Evolutionary conservation across 2,329 filamentous ascomycete genomes (phyloP).

Genomic region (Aspergillus caelatus): DNA sequence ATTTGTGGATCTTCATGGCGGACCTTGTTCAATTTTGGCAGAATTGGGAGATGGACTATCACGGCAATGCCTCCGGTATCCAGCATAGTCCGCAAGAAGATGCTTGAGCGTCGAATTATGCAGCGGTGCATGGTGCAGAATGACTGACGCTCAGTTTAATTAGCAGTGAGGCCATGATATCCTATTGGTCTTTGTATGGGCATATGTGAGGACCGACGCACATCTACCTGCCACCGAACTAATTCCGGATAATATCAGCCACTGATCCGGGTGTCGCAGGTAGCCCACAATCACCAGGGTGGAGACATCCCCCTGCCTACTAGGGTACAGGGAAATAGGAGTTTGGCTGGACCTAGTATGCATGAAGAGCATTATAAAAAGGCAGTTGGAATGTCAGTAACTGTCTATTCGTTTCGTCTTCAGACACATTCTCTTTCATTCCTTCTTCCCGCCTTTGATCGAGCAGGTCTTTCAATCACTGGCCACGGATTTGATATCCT

Average conservation of each 20-base stretch:
- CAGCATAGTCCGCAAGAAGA: not conserved
- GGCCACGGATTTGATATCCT: conserved; percentile 17
- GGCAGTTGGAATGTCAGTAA: not conserved
- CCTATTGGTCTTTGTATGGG: not conserved
- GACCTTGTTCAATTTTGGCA: not conserved
- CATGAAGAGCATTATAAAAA: conserved; percentile 19
- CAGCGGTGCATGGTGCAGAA: not conserved
- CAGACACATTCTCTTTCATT: conserved; percentile 5
- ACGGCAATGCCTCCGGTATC: conserved; percentile 2
- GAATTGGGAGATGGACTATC: not conserved
- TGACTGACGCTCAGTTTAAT: conserved; percentile 2
- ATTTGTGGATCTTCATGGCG: not conserved
- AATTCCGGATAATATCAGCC: conserved; percentile 14
- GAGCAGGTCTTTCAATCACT: conserved; percentile 19
- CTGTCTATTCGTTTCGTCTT: conserved; percentile 3
- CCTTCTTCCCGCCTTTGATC: conserved; percentile 15
- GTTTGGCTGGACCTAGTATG: not conserved
- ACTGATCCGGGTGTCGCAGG: conserved; percentile 9
- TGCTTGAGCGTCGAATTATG: not conserved
- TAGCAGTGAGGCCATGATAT: not conserved
- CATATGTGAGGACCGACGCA: not conserved
- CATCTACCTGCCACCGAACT: conserved; percentile 3
- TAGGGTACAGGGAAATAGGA: not conserved
- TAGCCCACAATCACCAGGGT: conserved; percentile 1
- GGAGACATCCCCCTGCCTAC: conserved; percentile 2